Base-by-base conservation (phyloP, 2,329 filamentous ascomycete species). In the Venturiaceae sp. region DNA sequence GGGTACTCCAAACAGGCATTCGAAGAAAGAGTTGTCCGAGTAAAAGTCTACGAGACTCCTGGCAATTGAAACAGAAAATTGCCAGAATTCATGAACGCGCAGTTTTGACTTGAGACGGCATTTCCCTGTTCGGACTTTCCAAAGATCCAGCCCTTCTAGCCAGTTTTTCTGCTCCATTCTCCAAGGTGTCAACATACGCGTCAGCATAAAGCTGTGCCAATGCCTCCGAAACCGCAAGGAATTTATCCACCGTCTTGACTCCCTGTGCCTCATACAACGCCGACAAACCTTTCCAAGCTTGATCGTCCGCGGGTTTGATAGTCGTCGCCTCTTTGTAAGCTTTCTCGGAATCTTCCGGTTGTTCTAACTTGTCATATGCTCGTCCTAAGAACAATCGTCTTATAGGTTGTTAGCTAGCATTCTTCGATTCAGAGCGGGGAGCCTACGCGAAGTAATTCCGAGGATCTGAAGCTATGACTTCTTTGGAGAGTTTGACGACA, bases 201-300 rank as follows among this genome's bases (percentile, higher is more conserved):
- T 85, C 80, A 32, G 82, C 81, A 65, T 88, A 91, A 55, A 96
- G 84, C 57, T 86, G 80, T 7, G 89, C 90, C 47, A 97, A 77
- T 61, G 80, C 84, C 60, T 91, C 71, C 1, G 85, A 87, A 1
- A 88, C 88, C 50, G 83, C 76, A 53, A 87, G 86, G 67, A 96
- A 96, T 53, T 86, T 80, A 58, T 83, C 79, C 14, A 97, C 75
- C 66, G 86, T 88, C 58, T 81, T 79, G 32, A 76, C 72, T 16
- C 83, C 85, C 67, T 91, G 87, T 65, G 84, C 87, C 73, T 96
- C 90, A 69, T 90, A 96, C 32, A 97, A 73, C 66, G 86, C 88
- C 70, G 94, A 82, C 50, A 99, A 77, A 1, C 94, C 94, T 69
- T 96, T 88, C 90, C 90, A 97, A 63, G 88, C 88, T 66, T 92